Conservation (phyloP, 2,329 filamentous ascomycete genomes). For the Mariannaea elegans region DNA sequence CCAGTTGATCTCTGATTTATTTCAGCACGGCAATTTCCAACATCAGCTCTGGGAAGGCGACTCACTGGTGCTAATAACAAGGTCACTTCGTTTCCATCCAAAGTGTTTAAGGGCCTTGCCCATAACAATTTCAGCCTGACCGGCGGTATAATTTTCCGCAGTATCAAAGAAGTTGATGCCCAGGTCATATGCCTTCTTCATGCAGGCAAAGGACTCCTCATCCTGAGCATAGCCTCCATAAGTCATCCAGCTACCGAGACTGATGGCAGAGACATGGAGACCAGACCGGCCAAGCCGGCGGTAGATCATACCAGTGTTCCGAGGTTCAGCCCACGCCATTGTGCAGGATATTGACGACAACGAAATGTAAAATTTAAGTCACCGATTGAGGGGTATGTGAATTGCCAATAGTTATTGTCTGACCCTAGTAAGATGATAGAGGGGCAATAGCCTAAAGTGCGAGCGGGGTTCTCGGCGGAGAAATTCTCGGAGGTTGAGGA, state of each 20-base stretch:
- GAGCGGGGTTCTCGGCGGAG: constrained; percentile 31
- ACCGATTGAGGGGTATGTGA: not conserved
- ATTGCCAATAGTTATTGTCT: constrained; percentile 2
- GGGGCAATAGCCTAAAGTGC: not conserved
- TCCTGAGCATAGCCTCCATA: constrained; percentile 73
- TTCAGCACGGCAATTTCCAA: constrained; percentile 12
- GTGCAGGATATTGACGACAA: constrained; percentile 24
- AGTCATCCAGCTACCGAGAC: constrained; percentile 72
- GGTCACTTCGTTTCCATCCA: constrained; percentile 68
- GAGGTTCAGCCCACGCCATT: constrained; percentile 55
- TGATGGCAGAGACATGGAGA: constrained; percentile 73
- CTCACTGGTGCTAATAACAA: constrained; percentile 66
- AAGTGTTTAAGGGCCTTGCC: constrained; percentile 68
- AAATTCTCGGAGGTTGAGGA: constrained; percentile 32
- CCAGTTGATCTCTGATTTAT: constrained; percentile 65
- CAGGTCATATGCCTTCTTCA: constrained; percentile 68
- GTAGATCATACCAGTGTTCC: constrained; percentile 55
- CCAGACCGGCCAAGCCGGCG: constrained; percentile 61
- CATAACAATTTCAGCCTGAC: constrained; percentile 71
- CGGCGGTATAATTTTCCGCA: constrained; percentile 67
- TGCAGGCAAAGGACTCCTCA: constrained; percentile 67
- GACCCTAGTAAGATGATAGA: constrained; percentile 13
- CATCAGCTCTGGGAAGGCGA: rapidly evolving
- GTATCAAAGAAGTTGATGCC: constrained; percentile 73
- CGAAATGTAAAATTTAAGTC: not conserved